Base-by-base conservation (phyloP, 345 rosid genomes). In the Gynandropsis gynandra region DNA sequence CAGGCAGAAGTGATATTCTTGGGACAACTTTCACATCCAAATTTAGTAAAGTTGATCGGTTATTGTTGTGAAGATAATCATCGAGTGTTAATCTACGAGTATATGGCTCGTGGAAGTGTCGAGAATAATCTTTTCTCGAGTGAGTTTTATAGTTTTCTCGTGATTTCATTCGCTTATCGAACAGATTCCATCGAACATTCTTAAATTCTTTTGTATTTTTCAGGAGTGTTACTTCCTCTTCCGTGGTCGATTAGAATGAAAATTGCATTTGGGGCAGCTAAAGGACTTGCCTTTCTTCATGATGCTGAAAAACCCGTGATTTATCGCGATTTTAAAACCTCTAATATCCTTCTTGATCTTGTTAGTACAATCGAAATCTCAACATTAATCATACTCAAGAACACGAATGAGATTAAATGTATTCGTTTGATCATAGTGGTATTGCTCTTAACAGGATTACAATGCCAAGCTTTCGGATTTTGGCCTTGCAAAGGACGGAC, bases 401-500 rank as follows among this genome's bases (percentile, higher is more conserved):
- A n/a, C n/a, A n/a, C n/a, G n/a, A n/a, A n/a, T n/a, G n/a, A n/a
- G n/a, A n/a, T n/a, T n/a, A n/a, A n/a, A n/a, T n/a, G n/a, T n/a
- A n/a, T n/a, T n/a, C n/a, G n/a, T n/a, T n/a, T n/a, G n/a, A n/a
- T n/a, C n/a, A n/a, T n/a, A n/a, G n/a, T n/a, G n/a, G n/a, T 40
- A 14, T 46, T 21, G 33, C 1, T 52, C 54, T 46, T 52, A 63
- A 58, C 85, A 90, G 98, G 98, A 87, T 4, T 90, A 90, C 48
- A 87, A 90, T 45, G 81, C 95, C 29, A 90, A 90, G 64, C 85
- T 90, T 42, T 90, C 98, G 0, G 98, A 90, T 60, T 90, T 90
- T 33, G 98, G 98, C 21, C 82, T 90, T 8, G 98, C 98, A 3
- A 90, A 90, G 76, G 98, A 87, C 60, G 98, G 98, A 51, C 98